Evolutionary conservation across 2,329 filamentous ascomycete genomes (phyloP), one percentile per base, ranked within the genome.

Genomic region (Coniochaeta hoffmannii): DNA sequence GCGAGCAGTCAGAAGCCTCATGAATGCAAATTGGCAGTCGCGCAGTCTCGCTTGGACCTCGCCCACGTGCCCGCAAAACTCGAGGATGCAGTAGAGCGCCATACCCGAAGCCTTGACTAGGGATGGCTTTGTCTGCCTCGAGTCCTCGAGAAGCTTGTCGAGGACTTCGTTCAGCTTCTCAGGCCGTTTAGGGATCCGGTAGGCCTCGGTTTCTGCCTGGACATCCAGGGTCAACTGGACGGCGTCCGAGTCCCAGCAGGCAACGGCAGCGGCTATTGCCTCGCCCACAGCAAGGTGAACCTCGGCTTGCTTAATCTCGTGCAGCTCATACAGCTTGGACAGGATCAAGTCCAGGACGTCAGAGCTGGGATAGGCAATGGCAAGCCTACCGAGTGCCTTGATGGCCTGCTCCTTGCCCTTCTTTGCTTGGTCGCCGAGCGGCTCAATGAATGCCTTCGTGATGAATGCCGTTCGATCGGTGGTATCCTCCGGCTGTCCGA

Each of bases 61-160:
- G 3, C 75, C 67, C n/a, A 90, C 74, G 60, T 92, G 86, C 0
- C 90, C 90, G 66, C 91, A 95, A 69, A 94, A 91, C 66, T 97
- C 91, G 9, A 97, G 86, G 3, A 97, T 73, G 65, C 88, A 96
- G 57, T 97, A 86, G 0, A 97, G 80, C 94, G 94, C 97, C 62
- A 99, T 96, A 0, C 91, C 91, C 0, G 92, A 93, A 3, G 93
- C 91, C 67, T 96, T 96, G 62, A 91, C 86, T 4, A 97, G 76
- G 0, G 91, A 88, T 1, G 94, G 94, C 65, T 97, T 97, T 0
- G 90, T 90, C 9, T 87, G 84, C 63, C 88, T 87, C 72, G 88
- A 94, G 64, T 94, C 87, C 2, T 75, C 73, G 50, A 97, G 77
- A 1, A 95, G 79, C 65, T 87, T 91, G 57, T 89, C 81, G 5